Base-by-base conservation (phyloP, 345 rosid species). In the Angophora floribunda region DNA sequence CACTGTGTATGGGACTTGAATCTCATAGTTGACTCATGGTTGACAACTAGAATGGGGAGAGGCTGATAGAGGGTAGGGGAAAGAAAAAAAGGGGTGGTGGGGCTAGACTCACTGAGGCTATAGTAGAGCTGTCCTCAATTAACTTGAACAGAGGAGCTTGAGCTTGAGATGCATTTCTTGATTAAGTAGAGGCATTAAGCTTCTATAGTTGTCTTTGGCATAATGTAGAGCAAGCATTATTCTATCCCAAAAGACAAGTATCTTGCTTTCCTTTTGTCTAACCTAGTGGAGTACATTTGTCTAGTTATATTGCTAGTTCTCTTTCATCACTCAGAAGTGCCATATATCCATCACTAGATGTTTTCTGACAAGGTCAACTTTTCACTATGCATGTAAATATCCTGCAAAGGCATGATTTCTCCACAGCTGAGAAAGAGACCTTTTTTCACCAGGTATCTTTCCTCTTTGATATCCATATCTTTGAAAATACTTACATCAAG, bases 351-450 rank as follows among this genome's bases (percentile, higher is more conserved):
- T 49, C 44, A 85, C 21, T 52, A 51, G 86, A 50, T 84, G 79
- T 28, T 70, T 85, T 87, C 85, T 53, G 53, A 63, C 41, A 41
- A 86, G 59, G 45, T 59, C 51, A 16, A 36, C 53, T 51, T 85
- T 87, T 50, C 6, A 13, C 85, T 85, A 50, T 87, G 50, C 82
- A n/a, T 63, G 75, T 65, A 65, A 86, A 61, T 90, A 85, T 90
- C 52, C 89, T 88, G 87, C 92, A 86, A 87, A 98, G 99, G 99
- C 95, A 94, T 90, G 99, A 98, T 88, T 96, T 97, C 91, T 90
- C 96, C 67, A 92, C 93, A 91, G 93, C 94, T 52, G 98, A 97
- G 91, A 97, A 96, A 93, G 97, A 97, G 90, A 93, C 93, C 50
- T 93, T 98, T 90, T 95, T 98, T 92, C 91, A 88, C 91, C 98